phyloP scores from a whole-genome alignment of 1,284 basidiomycete species.

The Cryptococcus sp. region DNA sequence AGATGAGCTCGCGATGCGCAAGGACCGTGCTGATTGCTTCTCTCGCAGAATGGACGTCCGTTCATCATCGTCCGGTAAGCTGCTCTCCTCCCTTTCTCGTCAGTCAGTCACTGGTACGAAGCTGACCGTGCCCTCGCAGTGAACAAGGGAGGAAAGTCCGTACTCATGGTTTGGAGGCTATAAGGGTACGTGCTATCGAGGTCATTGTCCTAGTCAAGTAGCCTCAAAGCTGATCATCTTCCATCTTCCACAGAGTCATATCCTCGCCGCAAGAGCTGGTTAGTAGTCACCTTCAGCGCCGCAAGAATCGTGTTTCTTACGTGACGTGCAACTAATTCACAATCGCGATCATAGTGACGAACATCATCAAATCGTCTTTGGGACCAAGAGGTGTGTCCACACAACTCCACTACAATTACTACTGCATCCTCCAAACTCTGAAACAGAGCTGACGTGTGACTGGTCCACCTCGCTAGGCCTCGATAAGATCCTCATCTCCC shows the following conservation, averaged over 20 bases:
- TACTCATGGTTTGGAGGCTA: slow-evolving; percentile 90
- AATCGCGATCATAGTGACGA: slow-evolving; percentile 65
- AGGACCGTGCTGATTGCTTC: not conserved
- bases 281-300: not conserved
- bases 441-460: not conserved
- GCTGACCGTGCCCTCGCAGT: slow-evolving; percentile 46
- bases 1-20: too few species aligned
- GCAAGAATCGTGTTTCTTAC: not conserved
- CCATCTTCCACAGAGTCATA: slow-evolving; percentile 69
- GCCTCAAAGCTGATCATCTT: too few species aligned
- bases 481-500: slow-evolving; percentile 98
- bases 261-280: slow-evolving; percentile 74
- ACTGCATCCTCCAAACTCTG: not conserved
- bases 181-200: slow-evolving; percentile 68
- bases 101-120: not conserved
- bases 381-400: slow-evolving; percentile 76
- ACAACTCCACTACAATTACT: not conserved
- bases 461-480: slow-evolving; percentile 64
- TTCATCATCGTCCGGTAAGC: slow-evolving; percentile 82
- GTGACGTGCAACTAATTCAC: not conserved
- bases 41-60: slow-evolving; percentile 84
- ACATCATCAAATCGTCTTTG: slow-evolving; percentile 92
- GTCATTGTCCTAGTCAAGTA: slow-evolving; percentile 1
- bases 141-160: slow-evolving; percentile 95
- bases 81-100: not conserved